A percentile compares a stretch with the other conserved stretches of the same genome.
Conservation (phyloP, 495 filamentous ascomycete species). For the Lasiosphaeria ovina region DNA sequence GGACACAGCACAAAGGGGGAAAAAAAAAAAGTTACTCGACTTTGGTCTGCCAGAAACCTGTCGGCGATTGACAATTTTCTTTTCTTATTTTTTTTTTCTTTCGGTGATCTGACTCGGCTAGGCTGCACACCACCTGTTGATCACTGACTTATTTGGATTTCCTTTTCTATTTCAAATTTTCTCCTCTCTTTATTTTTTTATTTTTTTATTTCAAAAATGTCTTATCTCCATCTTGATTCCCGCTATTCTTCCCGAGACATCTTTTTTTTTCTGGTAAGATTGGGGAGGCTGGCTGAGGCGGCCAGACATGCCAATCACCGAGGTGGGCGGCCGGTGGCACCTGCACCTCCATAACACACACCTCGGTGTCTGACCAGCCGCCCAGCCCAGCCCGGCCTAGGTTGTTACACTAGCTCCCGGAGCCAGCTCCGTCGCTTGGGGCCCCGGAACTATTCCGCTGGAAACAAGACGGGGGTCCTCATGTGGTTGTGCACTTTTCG, state of each 20-base stretch:
- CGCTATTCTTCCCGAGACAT: neutral
- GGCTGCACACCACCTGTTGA: neutral
- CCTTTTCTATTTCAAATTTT: neutral
- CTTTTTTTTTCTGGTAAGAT: too few species aligned
- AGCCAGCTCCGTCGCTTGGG: neutral
- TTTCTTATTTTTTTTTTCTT: constrained; percentile 2
- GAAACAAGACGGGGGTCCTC: neutral
- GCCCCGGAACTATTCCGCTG: neutral
- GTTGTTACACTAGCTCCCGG: neutral
- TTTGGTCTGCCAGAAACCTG: too few species aligned
- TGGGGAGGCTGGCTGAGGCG: too few species aligned
- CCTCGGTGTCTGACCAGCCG: too few species aligned
- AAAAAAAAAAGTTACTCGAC: too few species aligned
- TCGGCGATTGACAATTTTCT: neutral
- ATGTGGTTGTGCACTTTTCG: too few species aligned
- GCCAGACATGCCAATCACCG: too few species aligned
- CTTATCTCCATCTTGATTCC: neutral
- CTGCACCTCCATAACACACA: too few species aligned
- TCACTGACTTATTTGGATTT: neutral
- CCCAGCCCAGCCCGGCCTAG: neutral
- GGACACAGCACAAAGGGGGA: too few species aligned
- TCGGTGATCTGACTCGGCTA: neutral
- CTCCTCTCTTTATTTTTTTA: neutral
- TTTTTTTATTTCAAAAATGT: neutral
- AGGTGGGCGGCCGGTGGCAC: too few species aligned